Percentiles rank a stretch among this genome's conserved stretches.
Conservation (phyloP, 1,284 basidiomycete species). For the Fomitopsis palustris region DNA sequence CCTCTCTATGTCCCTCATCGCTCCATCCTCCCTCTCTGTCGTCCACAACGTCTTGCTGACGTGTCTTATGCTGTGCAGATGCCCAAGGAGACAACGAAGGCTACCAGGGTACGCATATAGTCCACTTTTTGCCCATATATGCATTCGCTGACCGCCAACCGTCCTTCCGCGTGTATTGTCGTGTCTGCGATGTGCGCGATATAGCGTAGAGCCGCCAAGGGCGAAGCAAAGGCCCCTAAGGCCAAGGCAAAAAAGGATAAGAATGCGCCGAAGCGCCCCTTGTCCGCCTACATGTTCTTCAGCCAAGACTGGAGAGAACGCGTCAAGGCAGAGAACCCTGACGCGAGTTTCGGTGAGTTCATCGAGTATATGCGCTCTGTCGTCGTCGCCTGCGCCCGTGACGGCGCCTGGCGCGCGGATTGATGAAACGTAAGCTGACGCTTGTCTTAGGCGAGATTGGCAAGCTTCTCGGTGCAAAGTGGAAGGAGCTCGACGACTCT, state of each 20-base stretch:
- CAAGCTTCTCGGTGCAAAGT: conserved; percentile 68
- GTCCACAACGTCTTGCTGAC: conserved; percentile 34
- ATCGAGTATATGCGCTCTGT: conserved; percentile 4
- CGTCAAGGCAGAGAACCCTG: conserved; percentile 94
- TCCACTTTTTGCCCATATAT: conserved; percentile 11
- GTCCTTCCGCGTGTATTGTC: conserved; percentile 8
- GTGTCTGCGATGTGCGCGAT: conserved; percentile 13
- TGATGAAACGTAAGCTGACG: conserved; percentile 11
- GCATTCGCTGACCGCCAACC: background rate
- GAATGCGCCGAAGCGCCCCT: conserved; percentile 84
- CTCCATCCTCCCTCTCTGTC: conserved; percentile 16
- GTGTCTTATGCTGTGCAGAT: conserved; percentile 48
- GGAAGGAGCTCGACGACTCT: conserved; percentile 64
- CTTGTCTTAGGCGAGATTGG: conserved; percentile 53
- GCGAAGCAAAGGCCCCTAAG: conserved; percentile 55
- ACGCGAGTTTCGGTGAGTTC: conserved; percentile 82
- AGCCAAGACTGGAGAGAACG: conserved; percentile 92
- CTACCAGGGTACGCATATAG: conserved; percentile 61
- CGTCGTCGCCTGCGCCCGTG: conserved; percentile 4
- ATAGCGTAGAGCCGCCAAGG: conserved; percentile 73
- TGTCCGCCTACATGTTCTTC: conserved; percentile 99
- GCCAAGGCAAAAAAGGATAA: conserved; percentile 70
- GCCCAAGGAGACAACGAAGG: conserved; percentile 78
- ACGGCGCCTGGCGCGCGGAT: conserved; percentile 2
- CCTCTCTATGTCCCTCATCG: conserved; percentile 10